Conservation (phyloP, 176 grass and related monocot genomes). For the Ensete ventricosum region DNA sequence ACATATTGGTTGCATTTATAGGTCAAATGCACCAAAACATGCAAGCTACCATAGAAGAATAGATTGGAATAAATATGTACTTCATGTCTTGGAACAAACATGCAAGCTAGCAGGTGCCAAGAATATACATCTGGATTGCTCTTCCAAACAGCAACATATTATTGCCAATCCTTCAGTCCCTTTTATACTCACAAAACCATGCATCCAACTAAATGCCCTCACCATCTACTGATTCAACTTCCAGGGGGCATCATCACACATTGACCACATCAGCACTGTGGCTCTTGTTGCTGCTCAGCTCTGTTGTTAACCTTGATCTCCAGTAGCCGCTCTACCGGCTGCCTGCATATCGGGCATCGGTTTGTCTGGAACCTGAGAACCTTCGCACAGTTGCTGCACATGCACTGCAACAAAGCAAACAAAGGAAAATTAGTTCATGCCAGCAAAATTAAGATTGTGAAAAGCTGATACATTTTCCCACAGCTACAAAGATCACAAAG, state of each 20-base stretch:
- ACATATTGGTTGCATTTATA: neutral
- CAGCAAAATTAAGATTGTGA: neutral
- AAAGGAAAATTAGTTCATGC: neutral
- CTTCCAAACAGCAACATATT: neutral
- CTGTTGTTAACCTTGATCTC: constrained; percentile 91
- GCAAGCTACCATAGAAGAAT: neutral
- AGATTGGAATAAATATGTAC: neutral
- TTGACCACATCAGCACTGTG: constrained; percentile 14
- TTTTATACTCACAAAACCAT: neutral
- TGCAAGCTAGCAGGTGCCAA: neutral
- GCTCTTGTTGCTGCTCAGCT: constrained; percentile 54
- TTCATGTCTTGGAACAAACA: too few relatives aligned
- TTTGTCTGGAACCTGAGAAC: constrained; percentile 88
- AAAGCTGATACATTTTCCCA: too few relatives aligned
- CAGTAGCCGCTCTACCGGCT: constrained; percentile 77
- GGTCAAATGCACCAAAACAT: neutral
- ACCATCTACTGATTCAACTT: neutral
- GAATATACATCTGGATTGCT: neutral
- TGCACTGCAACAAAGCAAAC: constrained; percentile 47
- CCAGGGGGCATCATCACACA: neutral
- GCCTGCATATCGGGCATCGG: constrained; percentile 84
- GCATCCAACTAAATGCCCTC: neutral
- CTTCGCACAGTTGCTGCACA: constrained; percentile 97
- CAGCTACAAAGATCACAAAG: too few relatives aligned
- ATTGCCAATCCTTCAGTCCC: neutral